A percentile compares a stretch with the other conserved stretches of the same genome.
Evolutionary conservation across 2,329 filamentous ascomycete genomes (phyloP).

Genomic region (Hymenoscyphus fraxineus): DNA sequence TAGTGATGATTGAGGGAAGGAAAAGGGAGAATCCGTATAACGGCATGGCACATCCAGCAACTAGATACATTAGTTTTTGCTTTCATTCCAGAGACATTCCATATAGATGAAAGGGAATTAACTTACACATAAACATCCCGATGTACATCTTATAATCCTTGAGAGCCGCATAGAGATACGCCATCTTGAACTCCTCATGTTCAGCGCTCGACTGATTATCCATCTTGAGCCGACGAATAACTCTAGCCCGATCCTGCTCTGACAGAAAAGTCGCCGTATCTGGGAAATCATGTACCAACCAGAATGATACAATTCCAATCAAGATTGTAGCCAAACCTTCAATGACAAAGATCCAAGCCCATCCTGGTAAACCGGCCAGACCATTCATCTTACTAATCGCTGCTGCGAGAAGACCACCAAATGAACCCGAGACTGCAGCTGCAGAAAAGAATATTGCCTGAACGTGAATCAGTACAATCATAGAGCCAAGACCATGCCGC

Average conservation of each 20-base stretch:
- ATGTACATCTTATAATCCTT: conserved; percentile 80
- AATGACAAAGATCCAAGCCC: conserved; percentile 50
- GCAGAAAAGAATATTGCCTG: conserved; percentile 54
- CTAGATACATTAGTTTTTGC: background rate
- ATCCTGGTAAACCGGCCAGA: conserved; percentile 40
- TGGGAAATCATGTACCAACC: conserved; percentile 24
- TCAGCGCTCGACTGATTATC: conserved; percentile 72
- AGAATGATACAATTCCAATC: conserved; percentile 32
- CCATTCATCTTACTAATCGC: conserved; percentile 45
- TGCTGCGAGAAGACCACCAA: conserved; percentile 43
- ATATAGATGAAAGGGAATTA: background rate
- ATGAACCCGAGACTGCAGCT: conserved; percentile 49
- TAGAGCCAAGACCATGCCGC: background rate
- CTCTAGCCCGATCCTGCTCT: conserved; percentile 63
- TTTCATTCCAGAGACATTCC: background rate
- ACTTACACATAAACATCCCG: conserved; percentile 62
- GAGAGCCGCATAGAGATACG: conserved; percentile 66
- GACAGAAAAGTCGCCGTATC: conserved; percentile 65
- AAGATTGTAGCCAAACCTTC: conserved; percentile 46
- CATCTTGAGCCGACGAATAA: conserved; percentile 62
- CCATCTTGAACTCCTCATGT: conserved; percentile 60
- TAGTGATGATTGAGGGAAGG: conserved; percentile 71
- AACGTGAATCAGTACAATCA: conserved; percentile 45
- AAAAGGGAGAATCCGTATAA: conserved; percentile 74
- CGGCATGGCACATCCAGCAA: conserved; percentile 46